Evolutionary conservation across 2,329 filamentous ascomycete species (phyloP), one percentile per base, ranked within the genome.

Genomic region (Hypoxylon sp.): DNA sequence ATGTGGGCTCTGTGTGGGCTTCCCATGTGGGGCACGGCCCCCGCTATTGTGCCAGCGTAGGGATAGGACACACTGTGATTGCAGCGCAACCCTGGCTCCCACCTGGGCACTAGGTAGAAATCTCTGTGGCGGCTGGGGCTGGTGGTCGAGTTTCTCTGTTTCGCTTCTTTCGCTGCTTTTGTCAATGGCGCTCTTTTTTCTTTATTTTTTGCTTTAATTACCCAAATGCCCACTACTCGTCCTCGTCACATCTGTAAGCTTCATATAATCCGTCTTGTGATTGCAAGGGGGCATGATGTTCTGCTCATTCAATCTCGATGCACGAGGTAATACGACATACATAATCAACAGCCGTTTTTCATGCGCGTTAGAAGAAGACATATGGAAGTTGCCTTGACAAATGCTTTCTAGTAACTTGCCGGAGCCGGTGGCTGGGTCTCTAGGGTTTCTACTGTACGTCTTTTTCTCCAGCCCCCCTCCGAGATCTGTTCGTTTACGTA

Each of bases 91-190:
- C 54, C 33, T 56, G 20, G 54, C 58, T 53, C 33, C 58, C 42
- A 49, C 58, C 5, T 66, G 33, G 49, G 56, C 3, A 37, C 35
- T 14, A 51, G 5, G 25, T 37, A 55, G 59, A 62, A 61, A 60
- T 59, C 59, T 71, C 27, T 69, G 69, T 71, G 69, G 69, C 69
- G 69, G 66, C 61, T 71, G 68, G 68, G 68, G 68, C 68, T 70
- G 68, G 65, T 66, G 61, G 46, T 8, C 58, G 25, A 8, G 35
- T 11, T 10, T 31, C 13, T 31, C 13, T 50, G 37, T 58, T 61
- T 62, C 54, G 49, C 50, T 68, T 67, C 51, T 48, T 48, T 67
- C 40, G 27, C 55, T 64, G 17, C 54, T 70, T 64, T 68, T 48
- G 40, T 40, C 27, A 35, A 33, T 48, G 17, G n/a, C 30, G 25